A percentile compares a stretch with the other conserved stretches of the same genome.
phyloP scores from a whole-genome alignment of 73 alveolate genomes.

The Durusdinium trenchii region DNA sequence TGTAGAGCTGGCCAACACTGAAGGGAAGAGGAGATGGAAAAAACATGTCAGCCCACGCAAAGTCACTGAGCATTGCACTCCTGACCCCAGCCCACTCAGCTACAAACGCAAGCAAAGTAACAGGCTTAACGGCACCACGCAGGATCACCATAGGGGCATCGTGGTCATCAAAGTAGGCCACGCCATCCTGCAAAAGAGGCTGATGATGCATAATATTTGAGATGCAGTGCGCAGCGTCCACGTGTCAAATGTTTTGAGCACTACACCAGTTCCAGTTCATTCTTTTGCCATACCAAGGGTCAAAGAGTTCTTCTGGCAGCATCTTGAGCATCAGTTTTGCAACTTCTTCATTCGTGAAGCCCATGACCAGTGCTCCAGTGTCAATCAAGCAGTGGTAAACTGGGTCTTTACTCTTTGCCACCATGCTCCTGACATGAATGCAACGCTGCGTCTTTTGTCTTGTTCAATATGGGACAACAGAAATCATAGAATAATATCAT shows the following conservation, averaged over 20 bases:
- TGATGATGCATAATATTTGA: too few relatives aligned
- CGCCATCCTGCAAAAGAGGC: constrained; percentile 92
- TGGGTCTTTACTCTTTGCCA: constrained; percentile 76
- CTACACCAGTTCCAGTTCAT: neutral
- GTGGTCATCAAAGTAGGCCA: constrained; percentile 74
- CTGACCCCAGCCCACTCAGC: neutral
- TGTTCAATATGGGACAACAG: neutral
- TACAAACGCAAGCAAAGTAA: neutral
- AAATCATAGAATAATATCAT: neutral
- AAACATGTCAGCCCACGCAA: neutral
- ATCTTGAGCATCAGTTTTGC: constrained; percentile 62
- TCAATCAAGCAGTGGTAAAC: constrained; percentile 83
- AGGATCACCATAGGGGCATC: constrained; percentile 88
- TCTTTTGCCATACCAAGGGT: neutral
- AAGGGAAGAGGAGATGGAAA: neutral
- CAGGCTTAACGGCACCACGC: constrained; percentile 82
- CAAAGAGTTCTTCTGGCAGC: constrained; percentile 91
- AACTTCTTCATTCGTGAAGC: constrained; percentile 87
- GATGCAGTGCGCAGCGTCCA: too few relatives aligned
- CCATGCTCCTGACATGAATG: constrained; percentile 57
- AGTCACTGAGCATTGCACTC: neutral
- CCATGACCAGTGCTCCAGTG: constrained; percentile 94
- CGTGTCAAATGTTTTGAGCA: too few relatives aligned
- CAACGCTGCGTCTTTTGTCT: too few relatives aligned
- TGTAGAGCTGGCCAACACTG: neutral